Evolutionary conservation across 345 rosid species (phyloP).

Genomic region (Laguncularia racemosa): DNA sequence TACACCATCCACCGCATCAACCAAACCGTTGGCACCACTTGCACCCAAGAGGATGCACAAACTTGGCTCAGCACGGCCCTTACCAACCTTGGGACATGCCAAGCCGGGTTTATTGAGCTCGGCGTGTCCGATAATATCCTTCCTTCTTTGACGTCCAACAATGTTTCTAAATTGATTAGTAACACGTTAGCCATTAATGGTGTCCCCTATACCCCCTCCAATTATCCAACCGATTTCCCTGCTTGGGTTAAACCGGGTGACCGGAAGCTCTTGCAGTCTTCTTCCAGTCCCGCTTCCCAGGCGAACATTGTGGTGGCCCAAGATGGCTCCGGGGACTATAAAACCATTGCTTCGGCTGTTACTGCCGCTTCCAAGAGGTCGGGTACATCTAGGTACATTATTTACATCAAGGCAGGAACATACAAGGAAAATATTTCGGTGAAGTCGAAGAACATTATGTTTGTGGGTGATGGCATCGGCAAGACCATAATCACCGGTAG

Average conservation of each 20-base stretch:
- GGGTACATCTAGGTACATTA: conserved; percentile 32
- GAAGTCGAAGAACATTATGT: conserved; percentile 25
- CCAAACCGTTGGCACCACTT: conserved; percentile 15
- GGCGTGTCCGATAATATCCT: conserved; percentile 21
- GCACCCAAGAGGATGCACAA: conserved; percentile 26
- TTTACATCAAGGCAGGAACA: conserved; percentile 21
- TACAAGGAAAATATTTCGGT: conserved; percentile 31
- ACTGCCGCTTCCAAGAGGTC: conserved; percentile 42
- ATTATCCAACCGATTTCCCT: conserved; percentile 46
- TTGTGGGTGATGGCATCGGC: conserved; percentile 33
- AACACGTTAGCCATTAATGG: conserved; percentile 49
- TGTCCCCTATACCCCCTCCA: conserved; percentile 31
- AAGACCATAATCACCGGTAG: conserved; percentile 29
- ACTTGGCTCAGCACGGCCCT: conserved; percentile 42
- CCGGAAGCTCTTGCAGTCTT: conserved; percentile 53
- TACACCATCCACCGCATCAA: conserved; percentile 13
- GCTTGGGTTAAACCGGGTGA: conserved; percentile 66
- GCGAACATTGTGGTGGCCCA: conserved; percentile 69
- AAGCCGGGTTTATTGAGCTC: conserved; percentile 30
- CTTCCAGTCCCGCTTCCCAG: conserved; percentile 20
- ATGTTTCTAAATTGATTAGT: conserved; percentile 31
- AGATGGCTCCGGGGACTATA: conserved; percentile 70
- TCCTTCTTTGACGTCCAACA: conserved; percentile 21
- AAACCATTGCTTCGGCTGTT: conserved; percentile 53
- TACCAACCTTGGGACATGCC: conserved; percentile 31